Evolutionary conservation across 2,329 filamentous ascomycete genomes (phyloP), one percentile per base, ranked within the genome.

Genomic region (Pseudohalonectria lignicola): DNA sequence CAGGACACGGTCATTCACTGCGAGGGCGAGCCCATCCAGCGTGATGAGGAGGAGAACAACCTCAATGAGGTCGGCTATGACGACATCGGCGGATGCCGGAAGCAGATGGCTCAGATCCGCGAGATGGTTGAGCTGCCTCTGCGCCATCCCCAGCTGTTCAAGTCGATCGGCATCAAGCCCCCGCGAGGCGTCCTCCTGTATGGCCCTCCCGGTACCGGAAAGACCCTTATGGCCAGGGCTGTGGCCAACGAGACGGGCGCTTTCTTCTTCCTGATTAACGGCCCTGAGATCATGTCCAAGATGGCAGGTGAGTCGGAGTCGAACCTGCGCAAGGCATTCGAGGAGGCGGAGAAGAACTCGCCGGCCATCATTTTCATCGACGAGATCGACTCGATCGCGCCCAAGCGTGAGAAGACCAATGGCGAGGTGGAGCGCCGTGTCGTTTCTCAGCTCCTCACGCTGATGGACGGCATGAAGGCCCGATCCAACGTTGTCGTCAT

Each of bases 391-490:
- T 96, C 92, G 1, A 98, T 98, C 54, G 92, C 92, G 5, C 92
- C 92, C 48, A 96, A 96, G 82, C 87, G 92, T 80, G 92, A 98
- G 49, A 96, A 96, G 85, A 96, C 92, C 49, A 96, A 96, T 60
- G 92, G 92, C 56, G 92, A 96, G 61, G 92, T 96, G 53, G 92
- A 96, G 74, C 86, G 92, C 50, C 88, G 92, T 74, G 92, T 96
- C 38, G 92, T 98, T 32, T 96, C 92, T 38, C 92, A 96, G 71
- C 79, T 98, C 25, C 63, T 78, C 34, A 96, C 92, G 13, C 81
- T 96, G 60, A 96, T 96, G 92, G 92, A 98, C 63, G 92, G 92
- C 58, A 96, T 98, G 92, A 96, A 96, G 80, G 86, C 92, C 47
- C 87, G 92, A 47, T 94, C 88, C 57, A 96, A 96, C 63, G 84